A percentile compares a stretch with the other conserved stretches of the same genome.
These are phyloP conservation scores for Nemophila menziesii DNA, from an alignment of 257 asterid species.

Conservation along the genomic window DNA sequence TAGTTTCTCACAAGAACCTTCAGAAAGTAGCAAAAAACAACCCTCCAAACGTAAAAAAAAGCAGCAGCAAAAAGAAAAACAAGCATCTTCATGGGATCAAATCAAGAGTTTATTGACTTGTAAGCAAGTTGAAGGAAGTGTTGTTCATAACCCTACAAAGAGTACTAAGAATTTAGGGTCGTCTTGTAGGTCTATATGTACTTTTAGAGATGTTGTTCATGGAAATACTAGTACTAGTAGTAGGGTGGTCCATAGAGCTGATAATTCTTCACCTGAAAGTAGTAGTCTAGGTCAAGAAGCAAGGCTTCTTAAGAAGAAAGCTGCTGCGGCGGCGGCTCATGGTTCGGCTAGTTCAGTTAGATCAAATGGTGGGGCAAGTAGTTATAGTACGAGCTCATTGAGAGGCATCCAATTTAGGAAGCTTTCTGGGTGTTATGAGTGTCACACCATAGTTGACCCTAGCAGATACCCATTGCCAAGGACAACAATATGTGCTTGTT, in stretches of 20 bases:
- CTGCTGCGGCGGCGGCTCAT: slow-evolving; percentile 13
- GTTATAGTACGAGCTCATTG: slow-evolving; percentile 25
- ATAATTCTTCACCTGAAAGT: slow-evolving; percentile 48
- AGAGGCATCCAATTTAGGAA: slow-evolving; percentile 72
- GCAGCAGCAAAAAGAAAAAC: slow-evolving; percentile 16
- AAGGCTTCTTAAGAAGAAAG: slow-evolving; percentile 41
- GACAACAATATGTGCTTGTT: slow-evolving; percentile 65
- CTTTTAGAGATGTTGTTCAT: slow-evolving; percentile 48
- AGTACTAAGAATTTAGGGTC: slow-evolving; percentile 6
- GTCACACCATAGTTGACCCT: slow-evolving; percentile 76
- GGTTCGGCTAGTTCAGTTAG: slow-evolving; percentile 26
- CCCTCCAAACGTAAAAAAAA: slow-evolving; percentile 33
- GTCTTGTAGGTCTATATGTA: slow-evolving; percentile 57
- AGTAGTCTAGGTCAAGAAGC: slow-evolving; percentile 45
- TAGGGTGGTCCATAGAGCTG: slow-evolving; percentile 67
- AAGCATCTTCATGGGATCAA: slow-evolving; percentile 77
- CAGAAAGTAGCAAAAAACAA: slow-evolving; percentile 15
- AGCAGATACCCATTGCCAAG: slow-evolving; percentile 74
- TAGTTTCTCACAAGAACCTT: slow-evolving; percentile 31
- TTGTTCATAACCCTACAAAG: slow-evolving; percentile 59
- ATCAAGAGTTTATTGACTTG: slow-evolving; percentile 75
- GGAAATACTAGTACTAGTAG: slow-evolving; percentile 43
- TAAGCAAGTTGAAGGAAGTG: slow-evolving; percentile 47
- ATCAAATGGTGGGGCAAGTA: slow-evolving; percentile 17
- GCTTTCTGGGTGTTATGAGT: slow-evolving; percentile 88